phyloP scores from a whole-genome alignment of 257 asterid species.

The Ilex asprella region DNA sequence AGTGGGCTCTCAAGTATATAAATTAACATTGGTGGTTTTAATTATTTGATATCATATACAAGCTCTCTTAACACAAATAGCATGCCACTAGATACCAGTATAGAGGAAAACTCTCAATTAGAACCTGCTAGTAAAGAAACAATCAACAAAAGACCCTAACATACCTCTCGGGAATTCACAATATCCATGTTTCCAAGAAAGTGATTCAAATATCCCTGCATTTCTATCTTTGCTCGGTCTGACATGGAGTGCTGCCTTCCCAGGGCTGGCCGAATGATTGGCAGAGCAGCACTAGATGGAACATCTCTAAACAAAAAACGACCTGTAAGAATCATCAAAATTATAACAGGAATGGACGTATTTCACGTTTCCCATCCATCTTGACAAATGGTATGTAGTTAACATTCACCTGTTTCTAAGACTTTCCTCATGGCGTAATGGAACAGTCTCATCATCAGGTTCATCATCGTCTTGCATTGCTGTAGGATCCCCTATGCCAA shows the following conservation, averaged over 20 bases:
- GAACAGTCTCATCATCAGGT: conserved; percentile 71
- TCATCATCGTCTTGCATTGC: conserved; percentile 84
- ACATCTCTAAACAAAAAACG: conserved; percentile 99
- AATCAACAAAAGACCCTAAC: conserved; percentile 3
- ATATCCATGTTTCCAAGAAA: conserved; percentile 84
- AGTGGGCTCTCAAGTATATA: no score
- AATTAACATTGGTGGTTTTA: no score
- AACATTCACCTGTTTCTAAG: conserved; percentile 65
- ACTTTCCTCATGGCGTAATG: conserved; percentile 62
- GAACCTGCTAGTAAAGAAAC: no score
- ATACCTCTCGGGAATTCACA: conserved; percentile 87
- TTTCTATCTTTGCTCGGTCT: conserved; percentile 75
- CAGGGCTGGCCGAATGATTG: conserved; percentile 91
- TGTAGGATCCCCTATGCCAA: conserved; percentile 82
- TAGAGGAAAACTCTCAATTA: no score
- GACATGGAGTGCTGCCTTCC: conserved; percentile 89
- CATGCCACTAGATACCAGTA: no score
- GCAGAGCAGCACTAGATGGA: conserved; percentile 94
- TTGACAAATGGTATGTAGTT: conserved; percentile 22
- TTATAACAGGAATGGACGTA: conserved; percentile 55
- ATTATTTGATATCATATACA: no score
- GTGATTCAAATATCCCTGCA: conserved; percentile 97
- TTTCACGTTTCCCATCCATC: conserved; percentile 28
- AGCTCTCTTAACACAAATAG: no score
- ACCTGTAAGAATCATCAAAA: conserved; percentile 82